Base-by-base conservation (phyloP, 768 basidiomycete species). In the Calocybe cyanea region DNA sequence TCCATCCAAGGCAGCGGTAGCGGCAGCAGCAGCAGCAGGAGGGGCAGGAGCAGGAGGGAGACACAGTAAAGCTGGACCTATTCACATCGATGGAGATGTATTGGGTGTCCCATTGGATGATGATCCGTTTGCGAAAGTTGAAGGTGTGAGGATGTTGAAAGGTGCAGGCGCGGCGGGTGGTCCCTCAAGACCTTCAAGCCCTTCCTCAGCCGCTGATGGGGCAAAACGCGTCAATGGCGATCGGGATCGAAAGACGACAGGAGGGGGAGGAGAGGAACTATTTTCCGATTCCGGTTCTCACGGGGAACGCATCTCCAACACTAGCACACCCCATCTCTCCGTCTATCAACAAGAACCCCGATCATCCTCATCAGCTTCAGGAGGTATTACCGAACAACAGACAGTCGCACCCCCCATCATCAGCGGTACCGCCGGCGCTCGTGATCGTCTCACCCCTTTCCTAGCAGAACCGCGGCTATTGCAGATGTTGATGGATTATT, bases 121-220 rank as follows among this genome's bases (percentile, higher is more conserved):
- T 40, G 77, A 78, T 57, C 75, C 81, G 3, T 83, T 83, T 60
- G 81, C 80, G 8, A 75, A 73, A 54, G 62, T 59, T 0, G 72
- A 75, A 32, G 79, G 77, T 14, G 79, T 83, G 7, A 74, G 57
- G 55, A 58, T 83, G 66, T 25, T 78, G 30, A 65, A 61, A 39
- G 58, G 45, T 3, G 13, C 24, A 15, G 25, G 57, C 24, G 34
- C 6, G 11, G 25, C 25, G 5, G 25, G 25, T 28, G 11, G 25
- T 28, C 25, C 43, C 9, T 54, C 49, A 14, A 44, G 39, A 24
- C 45, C 48, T 7, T 19, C 45, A 7, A 33, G 43, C 41, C 21
- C 41, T 19, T 5, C 6, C 11, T 7, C 40, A 21, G 37, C 40
- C 19, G 42, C 41, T 32, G 38, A 19, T n/a, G 41, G 38, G 30